Base-by-base conservation (phyloP, 2,329 filamentous ascomycete genomes). In the Plenodomus tracheiphilus region DNA sequence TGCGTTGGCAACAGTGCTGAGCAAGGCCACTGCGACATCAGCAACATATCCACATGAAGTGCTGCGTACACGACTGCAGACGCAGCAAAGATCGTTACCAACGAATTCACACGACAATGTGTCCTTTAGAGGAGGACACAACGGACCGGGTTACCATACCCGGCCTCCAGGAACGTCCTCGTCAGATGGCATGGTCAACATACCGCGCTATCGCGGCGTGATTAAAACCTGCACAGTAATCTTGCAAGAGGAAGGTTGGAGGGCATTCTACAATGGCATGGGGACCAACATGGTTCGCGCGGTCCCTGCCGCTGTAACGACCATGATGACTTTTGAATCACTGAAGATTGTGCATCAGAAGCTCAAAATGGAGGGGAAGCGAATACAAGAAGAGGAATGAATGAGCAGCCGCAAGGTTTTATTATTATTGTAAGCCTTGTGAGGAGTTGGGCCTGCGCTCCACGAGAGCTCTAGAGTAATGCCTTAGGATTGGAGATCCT, bases 11-110 rank as follows among this genome's bases (percentile, higher is more conserved):
- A 96, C 92, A 11, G 91, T 97, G 54, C 75, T 99, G 43, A 96
- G 91, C 76, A 99, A 99, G 75, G 84, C 97, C 41, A 86, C 94
- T 65, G 94, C 94, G 28, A 97, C 92, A 69, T 94, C 90, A 41
- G 89, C 92, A 8, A 99, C 94, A 16, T 99, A 99, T 70, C 94
- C 94, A 1, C 94, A 99, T 69, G 94, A 99, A 74, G 94, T 99
- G 16, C 86, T 99, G 43, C 86, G 94, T 38, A 99, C 94, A 41
- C 82, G 94, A 50, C 77, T 99, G 47, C 94, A 99, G 74, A 99
- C 94, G 1, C 94, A 99, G 71, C 86, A 94, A 65, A 83, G 91
- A 53, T 85, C 87, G 4, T 73, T 79, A 16, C 75, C 80, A 30
- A 65, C 72, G 39, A 57, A 68, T 21, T 72, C 73, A 15, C 68